These are phyloP conservation scores for Zangia roseola DNA, from an alignment of 768 basidiomycete species.

Conservation along the genomic window DNA sequence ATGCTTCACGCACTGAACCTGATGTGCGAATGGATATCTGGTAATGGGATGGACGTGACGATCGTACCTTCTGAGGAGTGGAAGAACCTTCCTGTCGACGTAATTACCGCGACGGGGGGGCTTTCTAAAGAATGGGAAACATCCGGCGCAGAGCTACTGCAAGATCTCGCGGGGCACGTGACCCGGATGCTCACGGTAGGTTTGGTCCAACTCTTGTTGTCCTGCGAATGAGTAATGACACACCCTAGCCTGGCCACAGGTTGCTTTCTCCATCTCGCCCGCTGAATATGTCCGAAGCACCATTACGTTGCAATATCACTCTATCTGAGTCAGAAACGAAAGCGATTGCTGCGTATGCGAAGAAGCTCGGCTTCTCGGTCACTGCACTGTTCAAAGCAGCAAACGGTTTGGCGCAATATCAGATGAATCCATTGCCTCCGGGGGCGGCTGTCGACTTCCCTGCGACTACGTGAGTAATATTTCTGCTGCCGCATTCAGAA, in stretches of 20 bases:
- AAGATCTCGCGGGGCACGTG: conserved; percentile 6
- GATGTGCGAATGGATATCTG: no score
- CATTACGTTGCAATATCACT: not conserved
- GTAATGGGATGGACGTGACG: conserved; percentile 11
- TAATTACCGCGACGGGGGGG: conserved; percentile 24
- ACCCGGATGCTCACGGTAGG: conserved; percentile 9
- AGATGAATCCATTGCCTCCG: no score
- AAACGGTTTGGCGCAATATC: no score
- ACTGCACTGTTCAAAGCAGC: no score
- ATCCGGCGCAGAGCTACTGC: conserved; percentile 12
- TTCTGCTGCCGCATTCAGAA: no score
- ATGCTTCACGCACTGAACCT: conserved; percentile 17
- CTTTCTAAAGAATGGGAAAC: conserved; percentile 17
- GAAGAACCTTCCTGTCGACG: conserved; percentile 27
- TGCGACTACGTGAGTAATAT: conserved; percentile 8
- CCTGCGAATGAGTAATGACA: not conserved
- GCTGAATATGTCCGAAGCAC: conserved; percentile 13
- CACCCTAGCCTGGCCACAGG: conserved; percentile 6
- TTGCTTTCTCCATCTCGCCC: conserved; percentile 8
- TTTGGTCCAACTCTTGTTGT: not conserved
- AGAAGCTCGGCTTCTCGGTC: no score
- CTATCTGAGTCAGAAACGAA: conserved; percentile 10
- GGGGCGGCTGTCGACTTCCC: no score
- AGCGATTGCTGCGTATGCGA: no score
- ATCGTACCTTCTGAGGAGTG: conserved; percentile 20